A percentile compares a stretch with the other conserved stretches of the same genome.
phyloP scores from a whole-genome alignment of 2,329 filamentous ascomycete species.

The Podosphaera fusca region DNA sequence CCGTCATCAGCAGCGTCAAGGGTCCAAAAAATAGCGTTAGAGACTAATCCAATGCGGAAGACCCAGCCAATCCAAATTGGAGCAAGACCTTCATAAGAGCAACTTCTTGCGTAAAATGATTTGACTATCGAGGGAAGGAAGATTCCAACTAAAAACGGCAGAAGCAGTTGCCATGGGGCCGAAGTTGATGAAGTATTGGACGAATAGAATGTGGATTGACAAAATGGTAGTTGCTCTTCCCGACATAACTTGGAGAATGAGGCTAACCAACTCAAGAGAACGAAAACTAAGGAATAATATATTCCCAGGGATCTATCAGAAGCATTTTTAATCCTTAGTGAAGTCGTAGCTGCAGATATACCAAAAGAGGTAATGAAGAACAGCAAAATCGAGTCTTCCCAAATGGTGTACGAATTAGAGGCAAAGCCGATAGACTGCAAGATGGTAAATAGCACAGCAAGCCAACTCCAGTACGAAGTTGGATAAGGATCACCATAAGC shows the following conservation, averaged over 20 bases:
- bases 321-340: slow-evolving; percentile 44
- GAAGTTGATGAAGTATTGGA: slow-evolving; percentile 83
- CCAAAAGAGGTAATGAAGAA: slow-evolving; percentile 86
- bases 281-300: slow-evolving; percentile 68
- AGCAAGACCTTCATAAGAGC: slow-evolving; percentile 71
- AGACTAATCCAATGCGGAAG: slow-evolving; percentile 51
- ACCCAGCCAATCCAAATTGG: slow-evolving; percentile 64
- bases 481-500: slow-evolving; percentile 34
- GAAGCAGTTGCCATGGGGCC: slow-evolving; percentile 64
- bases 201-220: slow-evolving; percentile 84
- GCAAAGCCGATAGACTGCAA: slow-evolving; percentile 84
- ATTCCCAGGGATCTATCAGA: slow-evolving; percentile 52
- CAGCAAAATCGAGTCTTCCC: slow-evolving; percentile 86
- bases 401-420: slow-evolving; percentile 95
- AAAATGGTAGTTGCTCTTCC: slow-evolving; percentile 96
- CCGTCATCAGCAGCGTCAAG: slow-evolving; percentile 75
- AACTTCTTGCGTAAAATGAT: slow-evolving; percentile 58
- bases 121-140: slow-evolving; percentile 53
- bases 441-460: slow-evolving; percentile 59
- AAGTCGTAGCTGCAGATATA: slow-evolving; percentile 46
- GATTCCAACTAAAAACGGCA: slow-evolving; percentile 54
- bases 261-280: slow-evolving; percentile 53
- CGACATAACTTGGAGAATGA: slow-evolving; percentile 83
- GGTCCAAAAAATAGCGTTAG: slow-evolving; percentile 66
- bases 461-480: slow-evolving; percentile 68